These are phyloP conservation scores for Penicillium daleae DNA, from an alignment of 495 filamentous ascomycete species.

Conservation along the genomic window DNA sequence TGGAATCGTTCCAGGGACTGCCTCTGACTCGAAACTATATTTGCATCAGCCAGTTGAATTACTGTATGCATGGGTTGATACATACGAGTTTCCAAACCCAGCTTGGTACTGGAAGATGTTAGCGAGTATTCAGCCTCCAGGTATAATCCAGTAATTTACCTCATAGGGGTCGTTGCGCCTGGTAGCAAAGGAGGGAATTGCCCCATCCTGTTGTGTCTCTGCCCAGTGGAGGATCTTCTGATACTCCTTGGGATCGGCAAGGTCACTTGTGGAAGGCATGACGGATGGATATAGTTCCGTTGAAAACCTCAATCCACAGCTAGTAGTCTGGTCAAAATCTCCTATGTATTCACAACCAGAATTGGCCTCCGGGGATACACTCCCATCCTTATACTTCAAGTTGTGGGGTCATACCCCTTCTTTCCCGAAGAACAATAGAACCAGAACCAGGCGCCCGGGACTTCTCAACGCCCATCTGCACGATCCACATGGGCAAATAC, in stretches of 20 bases:
- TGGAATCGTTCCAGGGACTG: slow-evolving; percentile 53
- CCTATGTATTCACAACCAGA: neutral
- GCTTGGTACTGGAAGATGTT: slow-evolving; percentile 50
- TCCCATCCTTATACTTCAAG: slow-evolving; percentile 3
- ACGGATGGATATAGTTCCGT: slow-evolving; percentile 2
- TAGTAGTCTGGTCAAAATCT: neutral
- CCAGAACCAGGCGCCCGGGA: neutral
- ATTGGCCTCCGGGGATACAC: neutral
- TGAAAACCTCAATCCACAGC: neutral
- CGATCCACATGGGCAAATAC: slow-evolving; percentile 1
- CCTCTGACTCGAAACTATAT: slow-evolving; percentile 47
- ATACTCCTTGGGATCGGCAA: slow-evolving; percentile 49
- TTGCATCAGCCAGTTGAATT: slow-evolving; percentile 34
- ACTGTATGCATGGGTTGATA: slow-evolving; percentile 22
- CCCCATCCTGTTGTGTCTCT: slow-evolving; percentile 56
- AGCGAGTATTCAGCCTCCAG: slow-evolving; percentile 17
- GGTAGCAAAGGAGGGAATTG: slow-evolving; percentile 50
- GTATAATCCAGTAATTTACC: slow-evolving; percentile 31
- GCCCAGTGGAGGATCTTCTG: slow-evolving; percentile 63
- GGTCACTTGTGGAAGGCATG: slow-evolving; percentile 35
- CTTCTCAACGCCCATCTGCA: neutral
- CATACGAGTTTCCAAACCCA: slow-evolving; percentile 58
- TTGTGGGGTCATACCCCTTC: slow-evolving; percentile 14
- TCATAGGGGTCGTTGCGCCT: slow-evolving; percentile 58
- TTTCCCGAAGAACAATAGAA: neutral